Conservation (phyloP, 176 grass and related monocot genomes). For the Carex kokanica region DNA sequence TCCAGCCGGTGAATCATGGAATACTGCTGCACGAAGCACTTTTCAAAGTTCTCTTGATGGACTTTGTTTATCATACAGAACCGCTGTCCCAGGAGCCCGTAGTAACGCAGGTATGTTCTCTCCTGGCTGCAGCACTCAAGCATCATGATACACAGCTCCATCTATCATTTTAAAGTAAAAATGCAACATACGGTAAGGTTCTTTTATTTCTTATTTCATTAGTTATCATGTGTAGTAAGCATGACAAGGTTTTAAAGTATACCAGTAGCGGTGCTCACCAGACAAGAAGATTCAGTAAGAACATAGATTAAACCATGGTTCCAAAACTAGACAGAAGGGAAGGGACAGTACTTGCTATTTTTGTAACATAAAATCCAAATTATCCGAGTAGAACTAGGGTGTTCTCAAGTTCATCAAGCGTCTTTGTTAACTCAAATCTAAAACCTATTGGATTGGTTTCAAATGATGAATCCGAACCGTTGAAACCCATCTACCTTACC, state of each 20-base stretch:
- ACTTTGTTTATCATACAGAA: constrained; percentile 98
- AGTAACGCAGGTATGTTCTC: constrained; percentile 89
- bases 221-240: not conserved
- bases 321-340: not conserved
- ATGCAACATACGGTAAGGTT: not conserved
- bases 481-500: too few species aligned
- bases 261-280: constrained; percentile 5
- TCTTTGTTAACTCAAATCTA: too few species aligned
- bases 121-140: constrained; percentile 97
- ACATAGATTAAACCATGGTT: not conserved
- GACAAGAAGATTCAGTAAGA: not conserved
- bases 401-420: too few species aligned
- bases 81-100: constrained; percentile 76
- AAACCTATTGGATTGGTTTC: too few species aligned
- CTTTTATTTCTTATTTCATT: not conserved
- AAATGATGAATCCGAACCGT: too few species aligned
- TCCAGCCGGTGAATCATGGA: constrained; percentile 91
- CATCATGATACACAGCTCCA: constrained; percentile 94
- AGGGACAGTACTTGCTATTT: not conserved
- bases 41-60: constrained; percentile 93
- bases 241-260: not conserved
- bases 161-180: constrained; percentile 42
- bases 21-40: constrained; percentile 91
- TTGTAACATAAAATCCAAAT: not conserved
- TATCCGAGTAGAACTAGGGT: not conserved